Conservation (phyloP, 2,329 filamentous ascomycete species). For the Podosphaera fusca region DNA sequence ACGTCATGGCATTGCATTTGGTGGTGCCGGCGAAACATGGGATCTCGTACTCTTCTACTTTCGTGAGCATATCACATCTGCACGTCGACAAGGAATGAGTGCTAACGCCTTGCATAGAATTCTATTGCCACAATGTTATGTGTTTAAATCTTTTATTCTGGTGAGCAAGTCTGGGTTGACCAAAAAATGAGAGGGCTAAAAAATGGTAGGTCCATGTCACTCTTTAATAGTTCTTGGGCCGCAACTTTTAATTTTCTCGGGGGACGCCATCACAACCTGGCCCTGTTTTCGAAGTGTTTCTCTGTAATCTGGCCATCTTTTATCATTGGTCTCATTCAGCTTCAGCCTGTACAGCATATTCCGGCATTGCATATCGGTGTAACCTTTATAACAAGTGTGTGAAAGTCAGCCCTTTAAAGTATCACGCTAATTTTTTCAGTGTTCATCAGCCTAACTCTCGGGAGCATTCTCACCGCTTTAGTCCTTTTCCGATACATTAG, state of each 20-base stretch:
- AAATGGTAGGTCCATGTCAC: slow-evolving; percentile 16
- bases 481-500: slow-evolving; percentile 21
- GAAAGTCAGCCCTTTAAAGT: background rate
- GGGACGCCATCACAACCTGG: slow-evolving; percentile 11
- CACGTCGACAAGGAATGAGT: slow-evolving; percentile 1
- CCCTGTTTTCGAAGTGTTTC: slow-evolving; percentile 16
- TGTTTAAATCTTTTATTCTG: slow-evolving; percentile 24
- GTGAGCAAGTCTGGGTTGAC: slow-evolving; percentile 11
- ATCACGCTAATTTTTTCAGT: slow-evolving; percentile 14
- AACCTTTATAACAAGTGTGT: slow-evolving; percentile 19
- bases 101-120: slow-evolving; percentile 17
- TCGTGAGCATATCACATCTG: slow-evolving; percentile 17
- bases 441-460: slow-evolving; percentile 18
- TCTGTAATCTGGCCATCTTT: slow-evolving; percentile 18
- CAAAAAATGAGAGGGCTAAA: background rate
- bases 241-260: slow-evolving; percentile 13
- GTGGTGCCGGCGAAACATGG: slow-evolving; percentile 19
- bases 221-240: slow-evolving; percentile 18
- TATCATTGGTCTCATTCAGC: slow-evolving; percentile 16
- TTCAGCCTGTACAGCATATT: slow-evolving; percentile 13
- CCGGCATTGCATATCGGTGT: slow-evolving; percentile 16
- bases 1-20: slow-evolving; percentile 21
- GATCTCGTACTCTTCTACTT: slow-evolving; percentile 25
- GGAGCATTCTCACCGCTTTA: slow-evolving; percentile 18
- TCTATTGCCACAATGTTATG: slow-evolving; percentile 27